A percentile compares a stretch with the other conserved stretches of the same genome.
These are phyloP conservation scores for Pyronema omphalodes DNA, from an alignment of 495 filamentous ascomycete genomes.

Conservation along the genomic window DNA sequence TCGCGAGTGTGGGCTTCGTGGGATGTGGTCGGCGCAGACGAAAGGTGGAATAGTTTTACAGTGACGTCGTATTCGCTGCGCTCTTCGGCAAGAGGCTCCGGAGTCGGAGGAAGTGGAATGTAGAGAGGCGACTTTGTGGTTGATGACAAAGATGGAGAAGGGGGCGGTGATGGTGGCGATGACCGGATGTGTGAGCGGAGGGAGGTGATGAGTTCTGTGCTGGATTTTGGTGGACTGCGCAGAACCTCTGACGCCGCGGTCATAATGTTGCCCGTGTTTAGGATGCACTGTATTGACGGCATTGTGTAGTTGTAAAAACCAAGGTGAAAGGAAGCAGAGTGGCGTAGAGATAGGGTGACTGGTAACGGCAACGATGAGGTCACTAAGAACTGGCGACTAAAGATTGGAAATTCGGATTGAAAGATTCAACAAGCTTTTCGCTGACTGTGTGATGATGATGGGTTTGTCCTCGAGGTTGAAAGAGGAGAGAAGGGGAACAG, in stretches of 20 bases:
- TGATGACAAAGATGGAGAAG: background rate
- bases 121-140: background rate
- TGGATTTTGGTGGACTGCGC: constrained; percentile 18
- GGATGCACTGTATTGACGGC: constrained; percentile 9
- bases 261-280: constrained; percentile 21
- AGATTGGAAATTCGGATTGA: too few relatives aligned
- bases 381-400: too few relatives aligned
- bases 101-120: background rate
- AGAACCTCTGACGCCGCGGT: constrained; percentile 23
- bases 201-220: constrained; percentile 21
- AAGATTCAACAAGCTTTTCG: too few relatives aligned
- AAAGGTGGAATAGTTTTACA: constrained; percentile 23
- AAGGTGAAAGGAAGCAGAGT: too few relatives aligned
- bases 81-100: constrained; percentile 10
- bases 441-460: too few relatives aligned
- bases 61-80: constrained; percentile 21
- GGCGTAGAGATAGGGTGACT: too few relatives aligned
- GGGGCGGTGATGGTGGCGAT: background rate
- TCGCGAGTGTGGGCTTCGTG: constrained; percentile 28
- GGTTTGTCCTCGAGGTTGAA: too few relatives aligned
- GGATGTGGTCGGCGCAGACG: constrained; percentile 6
- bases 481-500: too few relatives aligned
- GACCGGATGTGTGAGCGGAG: constrained; percentile 16
- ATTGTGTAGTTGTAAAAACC: too few relatives aligned
- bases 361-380: too few relatives aligned